Percentiles rank a stretch among this genome's conserved stretches.
Conservation (phyloP, 179 eudicot species). For the Silene vulgaris region DNA sequence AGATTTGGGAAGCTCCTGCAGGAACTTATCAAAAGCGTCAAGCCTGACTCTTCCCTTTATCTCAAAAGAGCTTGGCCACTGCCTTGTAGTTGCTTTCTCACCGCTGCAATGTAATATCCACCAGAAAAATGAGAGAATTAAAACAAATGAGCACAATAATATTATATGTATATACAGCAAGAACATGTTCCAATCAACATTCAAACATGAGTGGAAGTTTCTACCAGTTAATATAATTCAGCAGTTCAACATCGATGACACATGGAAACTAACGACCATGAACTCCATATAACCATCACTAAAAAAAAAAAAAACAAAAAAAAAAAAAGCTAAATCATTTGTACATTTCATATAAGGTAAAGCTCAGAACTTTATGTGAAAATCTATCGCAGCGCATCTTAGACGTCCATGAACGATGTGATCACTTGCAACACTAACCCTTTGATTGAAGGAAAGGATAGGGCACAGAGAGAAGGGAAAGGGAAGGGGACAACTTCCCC, state of each 20-base stretch:
- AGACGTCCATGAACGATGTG: too few relatives aligned
- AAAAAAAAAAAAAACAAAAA: too few relatives aligned
- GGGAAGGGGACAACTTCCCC: too few relatives aligned
- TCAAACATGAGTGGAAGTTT: not conserved
- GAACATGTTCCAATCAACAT: not conserved
- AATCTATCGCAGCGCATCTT: too few relatives aligned
- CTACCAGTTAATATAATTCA: not conserved
- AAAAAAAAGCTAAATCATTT: too few relatives aligned
- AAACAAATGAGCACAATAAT: not conserved
- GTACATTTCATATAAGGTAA: too few relatives aligned
- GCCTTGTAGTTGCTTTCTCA: slow-evolving; percentile 14
- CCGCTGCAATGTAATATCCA: not conserved
- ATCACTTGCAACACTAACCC: too few relatives aligned
- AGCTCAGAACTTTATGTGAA: too few relatives aligned
- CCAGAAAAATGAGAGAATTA: not conserved
- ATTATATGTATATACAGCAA: not conserved
- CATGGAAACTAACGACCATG: not conserved
- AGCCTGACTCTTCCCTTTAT: slow-evolving; percentile 19
- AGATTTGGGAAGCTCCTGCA: slow-evolving; percentile 20
- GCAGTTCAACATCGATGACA: not conserved
- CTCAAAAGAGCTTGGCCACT: slow-evolving; percentile 21
- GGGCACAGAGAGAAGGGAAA: too few relatives aligned
- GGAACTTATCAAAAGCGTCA: slow-evolving; percentile 20
- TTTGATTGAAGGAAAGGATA: too few relatives aligned
- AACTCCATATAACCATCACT: not conserved